phyloP scores from a whole-genome alignment of 805 yeast species.

The Suhomyces pyralidae region DNA sequence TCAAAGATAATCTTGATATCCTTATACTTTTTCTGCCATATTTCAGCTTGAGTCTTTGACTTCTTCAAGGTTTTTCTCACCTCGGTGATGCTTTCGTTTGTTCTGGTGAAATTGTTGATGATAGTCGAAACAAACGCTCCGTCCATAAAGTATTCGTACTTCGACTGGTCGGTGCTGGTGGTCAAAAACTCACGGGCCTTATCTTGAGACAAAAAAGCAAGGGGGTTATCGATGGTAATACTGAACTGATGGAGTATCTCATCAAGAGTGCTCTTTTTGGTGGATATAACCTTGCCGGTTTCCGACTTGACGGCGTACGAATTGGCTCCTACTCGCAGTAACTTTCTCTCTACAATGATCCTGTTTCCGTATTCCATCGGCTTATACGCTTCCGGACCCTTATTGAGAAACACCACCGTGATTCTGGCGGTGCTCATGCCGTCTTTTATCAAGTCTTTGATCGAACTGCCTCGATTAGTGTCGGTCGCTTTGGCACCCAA shows the following conservation, averaged over 20 bases:
- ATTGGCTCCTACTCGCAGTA: constrained; percentile 51
- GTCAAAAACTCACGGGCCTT: constrained; percentile 88
- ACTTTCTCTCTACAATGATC: constrained; percentile 67
- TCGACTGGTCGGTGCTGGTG: constrained; percentile 65
- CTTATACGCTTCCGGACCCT: constrained; percentile 62
- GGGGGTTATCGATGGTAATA: constrained; percentile 83
- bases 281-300: constrained; percentile 51
- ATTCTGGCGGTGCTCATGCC: constrained; percentile 72
- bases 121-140: constrained; percentile 75
- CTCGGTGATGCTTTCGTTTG: constrained; percentile 27
- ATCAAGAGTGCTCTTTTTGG: constrained; percentile 62
- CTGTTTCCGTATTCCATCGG: constrained; percentile 64
- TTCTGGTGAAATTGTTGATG: constrained; percentile 46
- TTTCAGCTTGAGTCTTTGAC: constrained; percentile 22
- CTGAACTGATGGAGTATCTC: constrained; percentile 67
- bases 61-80: constrained; percentile 25
- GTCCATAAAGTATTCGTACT: constrained; percentile 73
- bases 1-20: constrained; percentile 30
- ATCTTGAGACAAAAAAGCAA: constrained; percentile 91
- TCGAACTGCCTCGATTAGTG: constrained; percentile 77
- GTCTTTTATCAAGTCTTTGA: constrained; percentile 70
- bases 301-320: constrained; percentile 55
- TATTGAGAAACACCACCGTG: constrained; percentile 59
- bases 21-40: constrained; percentile 25
- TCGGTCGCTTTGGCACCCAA: constrained; percentile 85